Conservation (phyloP, 768 basidiomycete genomes). For the Bullera alba region DNA sequence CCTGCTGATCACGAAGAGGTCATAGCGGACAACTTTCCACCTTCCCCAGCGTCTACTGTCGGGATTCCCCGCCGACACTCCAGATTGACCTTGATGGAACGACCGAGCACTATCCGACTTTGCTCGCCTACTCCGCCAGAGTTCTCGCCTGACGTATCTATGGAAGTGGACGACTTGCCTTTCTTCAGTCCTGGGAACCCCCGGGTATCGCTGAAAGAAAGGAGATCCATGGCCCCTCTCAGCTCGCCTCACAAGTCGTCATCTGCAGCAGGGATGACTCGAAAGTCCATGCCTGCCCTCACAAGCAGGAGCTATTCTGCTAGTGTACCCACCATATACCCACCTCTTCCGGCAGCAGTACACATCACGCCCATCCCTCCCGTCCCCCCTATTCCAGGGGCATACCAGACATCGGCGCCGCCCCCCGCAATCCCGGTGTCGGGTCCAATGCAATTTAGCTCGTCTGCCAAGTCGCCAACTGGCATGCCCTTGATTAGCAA, state of each 20-base stretch:
- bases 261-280: conserved; percentile 1
- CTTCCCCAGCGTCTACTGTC: conserved; percentile 39
- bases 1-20: conserved; percentile 9
- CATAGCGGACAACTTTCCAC: conserved; percentile 11
- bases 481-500: conserved; percentile 20
- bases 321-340: conserved; percentile 24
- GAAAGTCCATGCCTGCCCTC: conserved; percentile 34
- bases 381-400: conserved; percentile 12
- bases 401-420: not conserved
- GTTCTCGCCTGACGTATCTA: not conserved
- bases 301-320: conserved; percentile 9
- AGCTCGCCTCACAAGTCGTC: conserved; percentile 6
- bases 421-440: not conserved
- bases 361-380: conserved; percentile 11
- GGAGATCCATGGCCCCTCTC: conserved; percentile 28
- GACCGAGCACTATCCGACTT: conserved; percentile 35
- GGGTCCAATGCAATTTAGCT: not conserved
- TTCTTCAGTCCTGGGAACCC: conserved; percentile 15
- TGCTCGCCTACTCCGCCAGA: conserved; percentile 21
- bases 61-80: conserved; percentile 36
- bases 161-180: conserved; percentile 25
- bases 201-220: conserved; percentile 12
- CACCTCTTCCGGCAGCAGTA: conserved; percentile 21
- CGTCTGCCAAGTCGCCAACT: conserved; percentile 1
- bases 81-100: conserved; percentile 19